These are phyloP conservation scores for Vigna mungo DNA, from an alignment of 306 rosid genomes.

Conservation along the genomic window DNA sequence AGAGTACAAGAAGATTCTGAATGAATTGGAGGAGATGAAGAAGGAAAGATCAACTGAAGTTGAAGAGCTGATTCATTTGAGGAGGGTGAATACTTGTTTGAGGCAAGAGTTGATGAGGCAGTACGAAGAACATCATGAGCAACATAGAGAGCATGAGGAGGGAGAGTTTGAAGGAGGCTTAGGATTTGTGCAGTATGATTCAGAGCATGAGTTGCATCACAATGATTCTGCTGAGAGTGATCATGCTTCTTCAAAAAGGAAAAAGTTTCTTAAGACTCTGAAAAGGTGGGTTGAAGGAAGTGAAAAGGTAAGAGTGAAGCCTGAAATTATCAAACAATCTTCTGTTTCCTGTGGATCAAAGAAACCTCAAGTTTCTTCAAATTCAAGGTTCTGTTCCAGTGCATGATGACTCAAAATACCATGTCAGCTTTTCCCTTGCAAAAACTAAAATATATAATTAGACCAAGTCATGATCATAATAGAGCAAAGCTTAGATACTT, in stretches of 20 bases:
- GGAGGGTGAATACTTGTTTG: conserved; percentile 63
- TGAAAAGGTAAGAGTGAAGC: conserved; percentile 59
- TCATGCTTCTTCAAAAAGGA: conserved; percentile 44
- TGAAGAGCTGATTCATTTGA: conserved; percentile 51
- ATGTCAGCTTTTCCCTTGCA: too few relatives aligned
- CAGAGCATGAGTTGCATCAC: conserved; percentile 54
- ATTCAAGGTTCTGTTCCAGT: conserved; percentile 61
- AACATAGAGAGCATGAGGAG: conserved; percentile 31
- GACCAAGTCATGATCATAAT: background rate
- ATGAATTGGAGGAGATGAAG: conserved; percentile 59
- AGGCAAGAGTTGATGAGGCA: conserved; percentile 55
- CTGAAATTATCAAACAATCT: conserved; percentile 33
- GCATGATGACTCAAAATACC: conserved; percentile 48
- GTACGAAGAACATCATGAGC: conserved; percentile 39
- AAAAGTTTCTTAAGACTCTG: conserved; percentile 57
- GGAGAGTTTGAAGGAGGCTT: conserved; percentile 44
- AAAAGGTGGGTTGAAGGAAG: conserved; percentile 66
- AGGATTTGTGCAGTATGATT: conserved; percentile 39
- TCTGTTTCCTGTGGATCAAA: conserved; percentile 43
- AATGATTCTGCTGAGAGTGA: conserved; percentile 43
- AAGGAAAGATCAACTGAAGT: conserved; percentile 52
- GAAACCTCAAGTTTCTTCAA: conserved; percentile 45
- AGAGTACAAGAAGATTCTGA: conserved; percentile 49
- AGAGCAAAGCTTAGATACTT: background rate
- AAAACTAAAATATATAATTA: too few relatives aligned